Base-by-base conservation (phyloP, 345 rosid species). In the Moricandia arvensis region DNA sequence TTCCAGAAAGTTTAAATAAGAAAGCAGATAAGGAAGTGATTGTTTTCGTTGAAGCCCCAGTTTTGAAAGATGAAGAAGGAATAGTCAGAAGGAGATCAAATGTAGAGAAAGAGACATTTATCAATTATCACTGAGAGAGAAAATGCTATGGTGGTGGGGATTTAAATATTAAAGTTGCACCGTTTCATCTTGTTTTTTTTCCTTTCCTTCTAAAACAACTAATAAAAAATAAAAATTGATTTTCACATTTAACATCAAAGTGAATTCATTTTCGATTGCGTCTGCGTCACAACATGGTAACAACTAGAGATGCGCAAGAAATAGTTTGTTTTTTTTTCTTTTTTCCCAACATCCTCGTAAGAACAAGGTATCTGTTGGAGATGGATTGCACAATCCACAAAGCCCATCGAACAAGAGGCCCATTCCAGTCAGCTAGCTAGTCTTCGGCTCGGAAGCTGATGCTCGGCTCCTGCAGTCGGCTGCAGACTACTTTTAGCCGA, bases 51-150 rank as follows among this genome's bases (percentile, higher is more conserved):
- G 34, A 60, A 57, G 26, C 75, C 75, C 43, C 6, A 45, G 24
- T 18, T 29, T 74, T 29, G 30, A 62, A 43, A 70, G 38, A 59
- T 41, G 68, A 51, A 8, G 73, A 62, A 57, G 63, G 31, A 76
- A 59, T 27, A 77, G 68, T 78, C 81, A 66, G 59, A 6, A 2
- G 16, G 72, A 66, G 43, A 78, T 72, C 81, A 72, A 73, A 78
- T 66, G 77, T 57, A 41, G 21, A 66, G 77, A 72, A 59, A 72
- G 18, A 72, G 73, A 60, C 77, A 17, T 66, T 59, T 37, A 60
- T 27, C 77, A 17, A 60, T 59, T 37, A 60, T 27, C 54, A 72
- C 77, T 37, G 47, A 67, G 45, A 33, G 41, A 73, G 63, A 26
- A n/a, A 45, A 71, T 65, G 68, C 76, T 57, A 33, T 34, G 45